These are phyloP conservation scores for Oryza glumipatula DNA, from an alignment of 176 grass and related monocot species.

Conservation along the genomic window DNA sequence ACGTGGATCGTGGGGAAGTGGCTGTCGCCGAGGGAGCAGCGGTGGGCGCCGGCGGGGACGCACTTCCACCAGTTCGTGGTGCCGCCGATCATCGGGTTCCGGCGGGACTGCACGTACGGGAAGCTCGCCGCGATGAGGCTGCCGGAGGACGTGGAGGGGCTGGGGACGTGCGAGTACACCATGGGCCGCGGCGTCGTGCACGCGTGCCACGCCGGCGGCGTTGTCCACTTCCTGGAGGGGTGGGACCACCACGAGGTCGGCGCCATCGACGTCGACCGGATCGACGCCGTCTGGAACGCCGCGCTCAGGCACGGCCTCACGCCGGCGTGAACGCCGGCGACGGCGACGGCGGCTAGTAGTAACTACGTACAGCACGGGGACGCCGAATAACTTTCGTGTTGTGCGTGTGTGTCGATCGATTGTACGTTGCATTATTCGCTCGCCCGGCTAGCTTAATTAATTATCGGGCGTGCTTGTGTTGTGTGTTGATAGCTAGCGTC, in stretches of 20 bases:
- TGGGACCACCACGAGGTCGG: conserved; percentile 97
- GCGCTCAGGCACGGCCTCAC: conserved; percentile 79
- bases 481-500: background rate
- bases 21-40: conserved; percentile 81
- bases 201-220: conserved; percentile 97
- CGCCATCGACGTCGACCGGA: conserved; percentile 79
- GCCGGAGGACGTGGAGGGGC: conserved; percentile 86
- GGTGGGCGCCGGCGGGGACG: conserved; percentile 77
- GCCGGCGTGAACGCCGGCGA: conserved; percentile 35
- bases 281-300: conserved; percentile 88
- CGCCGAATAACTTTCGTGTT: conserved; percentile 27
- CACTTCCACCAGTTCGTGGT: conserved; percentile 99
- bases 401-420: too few species aligned
- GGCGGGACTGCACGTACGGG: conserved; percentile 89
- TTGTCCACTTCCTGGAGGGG: conserved; percentile 87
- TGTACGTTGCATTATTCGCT: background rate
- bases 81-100: conserved; percentile 81
- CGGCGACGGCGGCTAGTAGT: background rate
- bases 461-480: background rate
- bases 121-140: conserved; percentile 90
- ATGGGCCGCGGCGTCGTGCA: conserved; percentile 90
- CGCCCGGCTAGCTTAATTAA: background rate
- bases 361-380: background rate
- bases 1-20: conserved; percentile 96
- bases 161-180: conserved; percentile 91